A percentile compares a stretch with the other conserved stretches of the same genome.
phyloP scores from a whole-genome alignment of 139 green algal species.

The Ulvella scutata region DNA sequence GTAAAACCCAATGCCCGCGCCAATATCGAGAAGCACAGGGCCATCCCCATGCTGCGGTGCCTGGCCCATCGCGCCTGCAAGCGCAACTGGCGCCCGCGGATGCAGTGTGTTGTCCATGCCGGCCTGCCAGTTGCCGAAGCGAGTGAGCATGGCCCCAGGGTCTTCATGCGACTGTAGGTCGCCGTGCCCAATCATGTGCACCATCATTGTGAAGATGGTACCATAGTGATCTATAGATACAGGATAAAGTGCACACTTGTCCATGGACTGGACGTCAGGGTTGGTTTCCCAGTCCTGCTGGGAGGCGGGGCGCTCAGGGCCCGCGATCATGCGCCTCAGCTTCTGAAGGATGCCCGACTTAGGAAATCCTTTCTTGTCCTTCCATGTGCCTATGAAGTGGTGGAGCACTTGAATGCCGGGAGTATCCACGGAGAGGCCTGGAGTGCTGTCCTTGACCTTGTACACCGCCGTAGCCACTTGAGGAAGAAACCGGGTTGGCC shows the following conservation, averaged over 20 bases:
- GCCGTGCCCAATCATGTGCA: conserved; percentile 30
- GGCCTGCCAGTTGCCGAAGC: conserved; percentile 60
- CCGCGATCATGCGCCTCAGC: background rate
- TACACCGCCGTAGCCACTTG: conserved; percentile 46
- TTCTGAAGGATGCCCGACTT: conserved; percentile 13
- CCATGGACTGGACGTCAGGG: background rate
- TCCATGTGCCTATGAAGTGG: conserved; percentile 58
- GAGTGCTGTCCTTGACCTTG: conserved; percentile 15
- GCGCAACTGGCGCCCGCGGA: conserved; percentile 41
- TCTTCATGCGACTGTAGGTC: conserved; percentile 38
- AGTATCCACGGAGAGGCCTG: conserved; percentile 24
- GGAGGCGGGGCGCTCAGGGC: background rate
- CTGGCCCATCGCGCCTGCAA: conserved; percentile 45
- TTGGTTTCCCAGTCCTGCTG: background rate
- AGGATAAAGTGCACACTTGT: background rate
- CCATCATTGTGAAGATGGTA: conserved; percentile 56
- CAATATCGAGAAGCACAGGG: conserved; percentile 52
- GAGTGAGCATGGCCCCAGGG: conserved; percentile 31
- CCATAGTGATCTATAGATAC: background rate
- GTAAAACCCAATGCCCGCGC: conserved; percentile 56
- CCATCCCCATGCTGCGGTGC: background rate
- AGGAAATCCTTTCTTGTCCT: conserved; percentile 24
- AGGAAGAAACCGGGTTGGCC: conserved; percentile 58
- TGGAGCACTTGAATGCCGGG: conserved; percentile 48
- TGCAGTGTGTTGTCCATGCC: conserved; percentile 7